phyloP scores from a whole-genome alignment of 108 stramenopile species.

The Licmophora abbreviata region DNA sequence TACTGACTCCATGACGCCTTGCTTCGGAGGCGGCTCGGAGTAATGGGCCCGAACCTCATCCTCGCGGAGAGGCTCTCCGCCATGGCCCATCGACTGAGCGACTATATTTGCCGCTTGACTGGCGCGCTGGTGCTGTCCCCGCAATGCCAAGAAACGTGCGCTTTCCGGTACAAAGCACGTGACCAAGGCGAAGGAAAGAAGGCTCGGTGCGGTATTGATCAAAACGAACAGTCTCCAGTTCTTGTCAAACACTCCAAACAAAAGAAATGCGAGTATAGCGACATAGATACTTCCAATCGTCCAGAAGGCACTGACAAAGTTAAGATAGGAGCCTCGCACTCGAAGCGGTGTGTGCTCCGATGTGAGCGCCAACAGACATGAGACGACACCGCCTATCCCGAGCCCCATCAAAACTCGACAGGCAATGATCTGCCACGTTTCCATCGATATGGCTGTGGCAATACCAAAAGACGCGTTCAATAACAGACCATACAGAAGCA shows the following conservation, averaged over 20 bases:
- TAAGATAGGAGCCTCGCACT: conserved; percentile 54
- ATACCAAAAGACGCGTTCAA: conserved; percentile 51
- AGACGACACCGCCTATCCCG: conserved; percentile 68
- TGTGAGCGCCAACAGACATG: conserved; percentile 59
- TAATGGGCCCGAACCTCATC: conserved; percentile 29
- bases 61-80: conserved; percentile 17
- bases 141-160: conserved; percentile 55
- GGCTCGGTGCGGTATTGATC: conserved; percentile 56
- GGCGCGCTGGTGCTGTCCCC: conserved; percentile 33
- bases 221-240: conserved; percentile 68
- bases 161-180: conserved; percentile 56
- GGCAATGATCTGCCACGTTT: conserved; percentile 22
- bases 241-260: conserved; percentile 25
- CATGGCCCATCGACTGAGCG: conserved; percentile 22
- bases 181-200: conserved; percentile 42
- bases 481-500: conserved; percentile 48
- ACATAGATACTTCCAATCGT: conserved; percentile 80
- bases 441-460: conserved; percentile 32
- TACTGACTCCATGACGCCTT: not conserved
- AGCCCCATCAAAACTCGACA: conserved; percentile 60
- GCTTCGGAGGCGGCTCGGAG: not conserved
- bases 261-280: conserved; percentile 46
- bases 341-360: conserved; percentile 67
- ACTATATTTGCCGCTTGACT: conserved; percentile 37
- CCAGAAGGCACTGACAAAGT: conserved; percentile 67